Base-by-base conservation (phyloP, 371 early-diverging fungal genomes). In the Apophysomyces trapeziformis region DNA sequence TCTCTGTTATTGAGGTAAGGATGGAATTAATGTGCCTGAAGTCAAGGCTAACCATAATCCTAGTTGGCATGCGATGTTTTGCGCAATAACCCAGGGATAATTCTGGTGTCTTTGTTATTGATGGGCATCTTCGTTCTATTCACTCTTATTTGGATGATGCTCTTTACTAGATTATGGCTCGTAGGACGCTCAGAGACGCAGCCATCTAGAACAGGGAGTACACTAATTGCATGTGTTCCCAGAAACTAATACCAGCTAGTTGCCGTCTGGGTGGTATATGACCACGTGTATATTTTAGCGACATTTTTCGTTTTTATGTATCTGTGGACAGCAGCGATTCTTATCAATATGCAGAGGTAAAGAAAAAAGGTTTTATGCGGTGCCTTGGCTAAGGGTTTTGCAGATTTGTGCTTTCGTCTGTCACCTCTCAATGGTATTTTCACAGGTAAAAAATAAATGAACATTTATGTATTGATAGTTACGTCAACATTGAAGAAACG, bases 381-480 rank as follows among this genome's bases (percentile, higher is more conserved):
- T 9, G 9, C 7, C 26, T 18, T 16, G 38, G 1, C 12, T 57
- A 14, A 57, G 60, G 13, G 4, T 36, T 66, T n/a, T 44, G 39
- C 60, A 84, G 88, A 68, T 84, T 86, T 38, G 83, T 84, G 9
- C 76, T 93, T 58, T 85, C 91, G 2, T 86, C 89, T 1, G 87
- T 92, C 6, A 89, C 90, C 3, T 89, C 92, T 4, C 84, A 91
- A 70, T 93, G 93, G 93, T 93, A 91, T 68, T 89, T 89, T 58
- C 87, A 87, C 61, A 71, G 84, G 79, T 75, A 77, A 62, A 26
- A 0, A 12, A 13, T 39, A 7, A 47, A 56, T 60, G 58, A 47
- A 43, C 38, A 43, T 16, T n/a, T 37, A 36, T 11, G 39, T 6
- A 3, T 14, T 8, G 16, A 43, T 66, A 37, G 11, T 46, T 2